phyloP scores from a whole-genome alignment of 1,284 basidiomycete species.

The Cryptococcus wingfieldii region DNA sequence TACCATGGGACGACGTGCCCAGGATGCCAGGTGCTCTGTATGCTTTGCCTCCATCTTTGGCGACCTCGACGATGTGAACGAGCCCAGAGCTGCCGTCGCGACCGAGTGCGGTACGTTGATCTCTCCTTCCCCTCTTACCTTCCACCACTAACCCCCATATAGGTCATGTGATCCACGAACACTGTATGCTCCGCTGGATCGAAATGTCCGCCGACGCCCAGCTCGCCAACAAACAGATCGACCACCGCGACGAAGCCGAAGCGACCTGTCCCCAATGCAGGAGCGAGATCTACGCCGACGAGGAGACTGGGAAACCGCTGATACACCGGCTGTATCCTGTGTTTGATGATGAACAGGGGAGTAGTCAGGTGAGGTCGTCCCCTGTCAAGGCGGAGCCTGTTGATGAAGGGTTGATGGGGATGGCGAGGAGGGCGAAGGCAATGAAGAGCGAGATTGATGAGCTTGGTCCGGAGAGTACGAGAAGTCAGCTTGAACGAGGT shows the following conservation, averaged over 20 bases:
- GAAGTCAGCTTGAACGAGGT: slow-evolving; percentile 23
- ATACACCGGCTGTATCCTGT: slow-evolving; percentile 39
- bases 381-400: neutral
- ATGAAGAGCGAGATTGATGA: slow-evolving; percentile 23
- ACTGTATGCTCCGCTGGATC: slow-evolving; percentile 37
- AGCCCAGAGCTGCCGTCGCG: slow-evolving; percentile 30
- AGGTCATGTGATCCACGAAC: slow-evolving; percentile 45
- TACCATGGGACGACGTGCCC: slow-evolving; percentile 9
- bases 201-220: slow-evolving; percentile 23
- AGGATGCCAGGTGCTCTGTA: slow-evolving; percentile 33
- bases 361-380: slow-evolving; percentile 8
- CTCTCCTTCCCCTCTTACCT: neutral
- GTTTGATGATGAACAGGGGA: slow-evolving; percentile 13
- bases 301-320: slow-evolving; percentile 26
- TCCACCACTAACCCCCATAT: neutral
- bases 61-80: slow-evolving; percentile 35
- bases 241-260: slow-evolving; percentile 27
- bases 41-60: slow-evolving; percentile 42
- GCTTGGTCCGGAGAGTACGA: slow-evolving; percentile 15
- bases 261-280: slow-evolving; percentile 40
- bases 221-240: slow-evolving; percentile 16
- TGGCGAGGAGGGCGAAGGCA: slow-evolving; percentile 31
- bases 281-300: slow-evolving; percentile 33
- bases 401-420: slow-evolving; percentile 18
- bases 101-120: slow-evolving; percentile 41